Evolutionary conservation across 2,329 filamentous ascomycete species (phyloP).

Genomic region (Tolypocladium album): DNA sequence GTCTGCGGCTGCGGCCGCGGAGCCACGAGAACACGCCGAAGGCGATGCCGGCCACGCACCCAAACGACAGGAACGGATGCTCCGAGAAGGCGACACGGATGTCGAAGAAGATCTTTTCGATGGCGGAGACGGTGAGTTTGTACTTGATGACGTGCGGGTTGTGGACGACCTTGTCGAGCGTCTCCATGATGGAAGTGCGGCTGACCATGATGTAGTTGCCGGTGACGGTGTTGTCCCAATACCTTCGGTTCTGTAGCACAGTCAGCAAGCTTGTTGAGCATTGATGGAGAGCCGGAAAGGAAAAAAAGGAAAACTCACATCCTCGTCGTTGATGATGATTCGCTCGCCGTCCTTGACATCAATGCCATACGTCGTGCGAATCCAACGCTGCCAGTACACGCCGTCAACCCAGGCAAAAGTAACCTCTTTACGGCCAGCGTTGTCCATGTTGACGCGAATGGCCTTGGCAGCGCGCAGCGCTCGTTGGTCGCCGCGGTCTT

Average conservation of each 20-base stretch:
- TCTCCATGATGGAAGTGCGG: slow-evolving; percentile 84
- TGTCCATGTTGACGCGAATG: slow-evolving; percentile 85
- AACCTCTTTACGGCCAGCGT: slow-evolving; percentile 77
- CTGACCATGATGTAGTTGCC: slow-evolving; percentile 85
- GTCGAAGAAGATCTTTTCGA: slow-evolving; percentile 63
- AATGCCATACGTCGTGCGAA: slow-evolving; percentile 88
- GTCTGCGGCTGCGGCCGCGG: slow-evolving; percentile 42
- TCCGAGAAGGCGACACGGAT: slow-evolving; percentile 47
- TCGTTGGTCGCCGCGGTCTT: slow-evolving; percentile 84
- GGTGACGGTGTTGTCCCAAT: slow-evolving; percentile 87
- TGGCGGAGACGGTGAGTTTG: slow-evolving; percentile 64
- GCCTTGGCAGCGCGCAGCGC: slow-evolving; percentile 79
- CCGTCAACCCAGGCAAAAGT: slow-evolving; percentile 96
- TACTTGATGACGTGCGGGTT: slow-evolving; percentile 61
- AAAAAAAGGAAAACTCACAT: slow-evolving; percentile 49
- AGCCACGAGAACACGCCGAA: slow-evolving; percentile 42
- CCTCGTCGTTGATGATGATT: slow-evolving; percentile 94
- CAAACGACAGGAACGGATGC: slow-evolving; percentile 47
- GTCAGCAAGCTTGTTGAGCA: not conserved
- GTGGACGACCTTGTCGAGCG: slow-evolving; percentile 59
- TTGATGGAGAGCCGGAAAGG: too few species aligned
- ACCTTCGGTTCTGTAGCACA: slow-evolving; percentile 62
- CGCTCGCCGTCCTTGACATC: slow-evolving; percentile 80
- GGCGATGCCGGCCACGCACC: slow-evolving; percentile 45
- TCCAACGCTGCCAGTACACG: slow-evolving; percentile 95